Conservation (phyloP, 2,329 filamentous ascomycete genomes). For the Coleophoma cylindrospora region DNA sequence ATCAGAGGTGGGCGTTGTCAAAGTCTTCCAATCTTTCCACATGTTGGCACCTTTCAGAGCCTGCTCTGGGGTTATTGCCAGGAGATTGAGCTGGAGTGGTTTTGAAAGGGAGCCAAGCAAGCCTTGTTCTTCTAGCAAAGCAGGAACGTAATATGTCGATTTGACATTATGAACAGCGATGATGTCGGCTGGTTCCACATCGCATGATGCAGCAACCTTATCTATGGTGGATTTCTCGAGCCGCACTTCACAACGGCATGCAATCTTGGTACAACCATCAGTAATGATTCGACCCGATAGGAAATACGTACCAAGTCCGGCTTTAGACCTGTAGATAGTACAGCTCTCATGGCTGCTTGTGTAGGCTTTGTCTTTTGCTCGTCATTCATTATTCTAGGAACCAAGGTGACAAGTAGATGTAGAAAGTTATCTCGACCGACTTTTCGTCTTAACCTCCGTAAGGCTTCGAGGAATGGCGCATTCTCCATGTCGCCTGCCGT, state of each 20-base stretch:
- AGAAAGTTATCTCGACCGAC: conserved; percentile 76
- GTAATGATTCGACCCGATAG: not conserved
- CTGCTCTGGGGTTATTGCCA: conserved; percentile 44
- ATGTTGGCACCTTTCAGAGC: conserved; percentile 60
- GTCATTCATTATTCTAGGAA: conserved; percentile 62
- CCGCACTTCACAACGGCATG: conserved; percentile 79
- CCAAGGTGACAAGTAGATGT: conserved; percentile 83
- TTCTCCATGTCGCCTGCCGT: conserved; percentile 81
- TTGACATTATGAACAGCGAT: conserved; percentile 85
- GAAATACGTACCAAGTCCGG: conserved; percentile 56
- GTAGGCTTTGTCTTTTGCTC: conserved; percentile 98
- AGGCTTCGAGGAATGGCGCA: conserved; percentile 81
- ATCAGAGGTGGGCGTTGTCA: conserved; percentile 63
- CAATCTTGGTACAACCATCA: conserved; percentile 60
- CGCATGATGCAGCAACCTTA: conserved; percentile 87
- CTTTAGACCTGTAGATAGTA: conserved; percentile 64
- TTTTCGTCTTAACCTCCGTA: conserved; percentile 71
- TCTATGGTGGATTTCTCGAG: conserved; percentile 70
- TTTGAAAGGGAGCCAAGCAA: conserved; percentile 63
- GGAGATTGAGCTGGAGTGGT: conserved; percentile 46
- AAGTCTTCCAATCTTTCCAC: conserved; percentile 74
- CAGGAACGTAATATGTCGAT: conserved; percentile 89
- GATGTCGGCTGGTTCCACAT: conserved; percentile 80
- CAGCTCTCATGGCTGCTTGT: conserved; percentile 80
- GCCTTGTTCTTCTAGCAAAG: conserved; percentile 79